These are phyloP conservation scores for Fraxinus latifolia DNA, from an alignment of 305 asterid species.

Conservation along the genomic window DNA sequence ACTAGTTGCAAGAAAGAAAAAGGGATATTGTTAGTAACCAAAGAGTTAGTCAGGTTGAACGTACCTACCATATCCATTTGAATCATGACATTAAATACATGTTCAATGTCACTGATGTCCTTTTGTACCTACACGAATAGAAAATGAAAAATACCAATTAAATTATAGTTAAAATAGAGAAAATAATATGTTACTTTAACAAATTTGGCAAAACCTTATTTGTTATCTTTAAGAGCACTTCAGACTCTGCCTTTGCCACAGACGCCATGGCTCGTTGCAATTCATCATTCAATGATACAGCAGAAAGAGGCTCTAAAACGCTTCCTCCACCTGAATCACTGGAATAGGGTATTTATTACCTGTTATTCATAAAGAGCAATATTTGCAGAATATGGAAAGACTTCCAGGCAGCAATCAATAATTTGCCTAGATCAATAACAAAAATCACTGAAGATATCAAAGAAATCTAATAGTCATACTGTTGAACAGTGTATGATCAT, in stretches of 20 bases:
- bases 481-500: conserved; percentile 1
- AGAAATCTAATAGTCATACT: conserved; percentile 1
- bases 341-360: conserved; percentile 47
- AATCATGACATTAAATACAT: conserved; percentile 51
- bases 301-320: conserved; percentile 80
- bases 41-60: conserved; percentile 17
- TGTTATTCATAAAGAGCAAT: conserved; percentile 13
- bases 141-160: conserved; percentile 19
- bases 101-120: conserved; percentile 61
- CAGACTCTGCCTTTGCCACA: conserved; percentile 82
- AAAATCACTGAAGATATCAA: neutral
- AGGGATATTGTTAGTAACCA: conserved; percentile 2
- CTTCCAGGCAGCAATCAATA: conserved; percentile 6
- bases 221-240: conserved; percentile 75
- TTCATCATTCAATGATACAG: conserved; percentile 86
- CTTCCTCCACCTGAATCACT: conserved; percentile 89
- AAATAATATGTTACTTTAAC: conserved; percentile 19
- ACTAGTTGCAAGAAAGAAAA: conserved; percentile 23
- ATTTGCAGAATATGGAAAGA: conserved; percentile 2
- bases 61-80: conserved; percentile 70
- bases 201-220: conserved; percentile 55
- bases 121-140: conserved; percentile 57
- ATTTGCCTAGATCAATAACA: conserved; percentile 15
- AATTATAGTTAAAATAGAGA: conserved; percentile 13
- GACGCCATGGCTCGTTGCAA: conserved; percentile 81